Evolutionary conservation across 108 stramenopile genomes (phyloP).

Genomic region (Skeletonema tropicum): DNA sequence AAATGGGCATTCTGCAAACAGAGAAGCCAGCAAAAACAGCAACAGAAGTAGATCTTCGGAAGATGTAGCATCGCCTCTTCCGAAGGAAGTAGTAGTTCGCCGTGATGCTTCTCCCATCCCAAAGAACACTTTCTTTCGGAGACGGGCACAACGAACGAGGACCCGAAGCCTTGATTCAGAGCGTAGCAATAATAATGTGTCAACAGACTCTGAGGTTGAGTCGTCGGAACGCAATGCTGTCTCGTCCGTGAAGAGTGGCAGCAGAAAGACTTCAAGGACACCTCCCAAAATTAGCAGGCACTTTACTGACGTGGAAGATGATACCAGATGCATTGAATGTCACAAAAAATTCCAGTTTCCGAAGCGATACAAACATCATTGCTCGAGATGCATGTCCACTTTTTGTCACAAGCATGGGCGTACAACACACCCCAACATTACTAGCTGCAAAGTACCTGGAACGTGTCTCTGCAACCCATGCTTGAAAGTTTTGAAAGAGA

Average conservation of each 20-base stretch:
- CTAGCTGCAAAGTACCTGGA: constrained; percentile 55
- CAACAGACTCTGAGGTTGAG: background rate
- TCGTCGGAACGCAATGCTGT: background rate
- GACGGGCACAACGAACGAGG: constrained; percentile 5
- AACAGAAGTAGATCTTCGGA: background rate
- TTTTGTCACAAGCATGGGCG: constrained; percentile 66
- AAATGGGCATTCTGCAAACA: background rate
- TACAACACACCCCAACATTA: constrained; percentile 48
- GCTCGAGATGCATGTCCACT: constrained; percentile 53
- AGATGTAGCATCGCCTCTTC: background rate
- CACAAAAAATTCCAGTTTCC: constrained; percentile 53
- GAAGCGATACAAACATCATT: constrained; percentile 57
- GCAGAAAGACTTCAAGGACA: background rate
- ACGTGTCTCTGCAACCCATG: constrained; percentile 51
- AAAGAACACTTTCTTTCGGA: constrained; percentile 9
- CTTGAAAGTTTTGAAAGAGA: constrained; percentile 10
- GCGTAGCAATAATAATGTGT: background rate
- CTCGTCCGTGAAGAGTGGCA: background rate
- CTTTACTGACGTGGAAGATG: constrained; percentile 33
- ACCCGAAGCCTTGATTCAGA: background rate
- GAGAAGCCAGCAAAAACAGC: constrained; percentile 9
- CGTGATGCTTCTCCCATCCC: background rate
- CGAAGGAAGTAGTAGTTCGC: constrained; percentile 1
- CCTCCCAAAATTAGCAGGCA: constrained; percentile 4
- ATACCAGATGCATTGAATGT: constrained; percentile 48